A percentile compares a stretch with the other conserved stretches of the same genome.
Evolutionary conservation across 768 basidiomycete genomes (phyloP).

Genomic region (Boletus subparvulus): DNA sequence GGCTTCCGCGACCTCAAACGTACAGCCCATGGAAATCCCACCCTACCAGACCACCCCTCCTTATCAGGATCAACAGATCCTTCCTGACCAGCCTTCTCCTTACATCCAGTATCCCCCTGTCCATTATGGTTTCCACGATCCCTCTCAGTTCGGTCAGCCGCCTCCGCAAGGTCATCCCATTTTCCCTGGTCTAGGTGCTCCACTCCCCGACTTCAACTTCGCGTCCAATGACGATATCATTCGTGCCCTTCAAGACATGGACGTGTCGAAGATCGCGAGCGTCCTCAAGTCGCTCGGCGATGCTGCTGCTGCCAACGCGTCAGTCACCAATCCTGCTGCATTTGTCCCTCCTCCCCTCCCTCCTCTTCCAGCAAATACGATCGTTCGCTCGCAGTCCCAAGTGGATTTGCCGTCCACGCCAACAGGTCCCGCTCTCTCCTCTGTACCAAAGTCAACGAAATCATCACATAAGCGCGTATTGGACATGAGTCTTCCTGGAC

Average conservation of each 20-base stretch:
- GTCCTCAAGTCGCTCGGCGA: conserved; percentile 67
- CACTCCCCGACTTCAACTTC: conserved; percentile 39
- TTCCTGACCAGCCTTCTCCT: conserved; percentile 25
- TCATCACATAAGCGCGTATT: conserved; percentile 39
- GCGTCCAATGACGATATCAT: conserved; percentile 73
- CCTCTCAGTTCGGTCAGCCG: conserved; percentile 27
- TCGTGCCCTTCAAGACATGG: conserved; percentile 69
- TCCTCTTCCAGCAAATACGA: conserved; percentile 27
- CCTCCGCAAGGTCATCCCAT: conserved; percentile 29
- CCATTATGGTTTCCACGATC: conserved; percentile 29
- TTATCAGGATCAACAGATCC: conserved; percentile 34
- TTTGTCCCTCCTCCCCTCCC: conserved; percentile 23
- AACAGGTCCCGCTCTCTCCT: conserved; percentile 40
- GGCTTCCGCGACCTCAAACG: conserved; percentile 50
- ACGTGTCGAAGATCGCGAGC: conserved; percentile 62
- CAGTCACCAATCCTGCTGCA: conserved; percentile 20
- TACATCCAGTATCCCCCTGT: conserved; percentile 34
- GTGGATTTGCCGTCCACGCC: conserved; percentile 45
- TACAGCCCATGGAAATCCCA: conserved; percentile 28
- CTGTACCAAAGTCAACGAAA: conserved; percentile 37
- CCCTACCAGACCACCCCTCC: conserved; percentile 33
- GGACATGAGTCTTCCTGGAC: conserved; percentile 43
- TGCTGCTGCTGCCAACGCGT: conserved; percentile 45
- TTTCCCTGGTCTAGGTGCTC: conserved; percentile 20
- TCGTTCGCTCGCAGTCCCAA: conserved; percentile 36